phyloP scores from a whole-genome alignment of 805 yeast species.

The Komagataella mondaviorum region DNA sequence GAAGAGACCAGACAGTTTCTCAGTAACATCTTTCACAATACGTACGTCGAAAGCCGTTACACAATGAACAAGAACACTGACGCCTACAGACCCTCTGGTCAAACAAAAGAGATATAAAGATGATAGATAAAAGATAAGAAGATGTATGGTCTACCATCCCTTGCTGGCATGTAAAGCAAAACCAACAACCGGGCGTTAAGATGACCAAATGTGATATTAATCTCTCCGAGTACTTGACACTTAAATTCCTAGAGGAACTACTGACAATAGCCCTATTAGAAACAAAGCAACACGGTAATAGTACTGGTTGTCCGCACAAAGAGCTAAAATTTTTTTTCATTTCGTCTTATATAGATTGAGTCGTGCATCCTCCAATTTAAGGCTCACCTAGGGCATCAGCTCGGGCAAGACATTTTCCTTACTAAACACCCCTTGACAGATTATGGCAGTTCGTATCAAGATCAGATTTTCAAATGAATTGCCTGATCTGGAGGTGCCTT shows the following conservation, averaged over 20 bases:
- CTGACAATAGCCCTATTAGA: slow-evolving; percentile 8
- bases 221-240: slow-evolving; percentile 72
- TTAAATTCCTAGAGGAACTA: slow-evolving; percentile 22
- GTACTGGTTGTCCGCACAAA: slow-evolving; percentile 71
- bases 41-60: too few relatives aligned
- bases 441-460: slow-evolving; percentile 8
- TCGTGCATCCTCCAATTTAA: neutral
- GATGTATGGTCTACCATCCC: slow-evolving; percentile 66
- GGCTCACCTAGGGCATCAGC: neutral
- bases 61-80: too few relatives aligned
- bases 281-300: slow-evolving; percentile 60
- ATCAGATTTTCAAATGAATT: slow-evolving; percentile 33
- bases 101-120: too few relatives aligned
- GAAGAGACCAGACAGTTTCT: too few relatives aligned
- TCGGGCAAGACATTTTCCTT: neutral
- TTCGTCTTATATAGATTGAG: neutral
- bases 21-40: too few relatives aligned
- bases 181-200: slow-evolving; percentile 50
- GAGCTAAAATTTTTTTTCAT: slow-evolving; percentile 10
- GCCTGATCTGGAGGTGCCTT: slow-evolving; percentile 26
- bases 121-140: slow-evolving; percentile 5
- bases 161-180: slow-evolving; percentile 17
- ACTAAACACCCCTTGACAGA: neutral
- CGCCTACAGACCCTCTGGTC: too few relatives aligned
- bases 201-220: slow-evolving; percentile 33